A percentile compares a stretch with the other conserved stretches of the same genome.
Conservation (phyloP, 192 early-diverging fungal species). For the Borealophlyctis nickersoniae region DNA sequence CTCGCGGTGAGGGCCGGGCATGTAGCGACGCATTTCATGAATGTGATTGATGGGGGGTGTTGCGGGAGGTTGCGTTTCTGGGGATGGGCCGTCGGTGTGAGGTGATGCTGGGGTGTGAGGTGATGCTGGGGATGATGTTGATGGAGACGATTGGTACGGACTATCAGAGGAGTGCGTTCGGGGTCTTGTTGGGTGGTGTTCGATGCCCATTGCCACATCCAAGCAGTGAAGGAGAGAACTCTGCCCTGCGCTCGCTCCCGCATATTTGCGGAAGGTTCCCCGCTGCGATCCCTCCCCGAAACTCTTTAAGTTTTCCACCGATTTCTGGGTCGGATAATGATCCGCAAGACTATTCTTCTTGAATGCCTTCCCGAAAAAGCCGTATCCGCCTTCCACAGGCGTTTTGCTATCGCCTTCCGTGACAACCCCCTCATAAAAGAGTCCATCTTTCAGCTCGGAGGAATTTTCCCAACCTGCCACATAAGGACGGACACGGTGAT, state of each 20-base stretch:
- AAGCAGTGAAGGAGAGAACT: slow-evolving; percentile 87
- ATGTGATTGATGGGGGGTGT: slow-evolving; percentile 74
- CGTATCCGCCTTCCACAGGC: too few relatives aligned
- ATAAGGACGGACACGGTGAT: slow-evolving; percentile 87
- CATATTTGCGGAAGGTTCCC: slow-evolving; percentile 52
- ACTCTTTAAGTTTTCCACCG: slow-evolving; percentile 3
- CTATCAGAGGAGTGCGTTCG: slow-evolving; percentile 29
- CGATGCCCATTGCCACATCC: slow-evolving; percentile 83
- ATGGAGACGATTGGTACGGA: background rate
- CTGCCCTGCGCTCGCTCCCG: slow-evolving; percentile 93
- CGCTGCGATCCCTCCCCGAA: background rate
- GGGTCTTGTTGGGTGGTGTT: slow-evolving; percentile 74
- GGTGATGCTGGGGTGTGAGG: slow-evolving; percentile 7
- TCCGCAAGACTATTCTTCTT: too few relatives aligned
- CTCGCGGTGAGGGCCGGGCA: slow-evolving; percentile 81
- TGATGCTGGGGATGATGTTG: background rate
- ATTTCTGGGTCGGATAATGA: slow-evolving; percentile 6
- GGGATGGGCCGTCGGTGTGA: slow-evolving; percentile 15
- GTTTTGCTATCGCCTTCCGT: background rate
- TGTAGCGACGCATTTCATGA: slow-evolving; percentile 88
- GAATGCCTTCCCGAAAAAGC: too few relatives aligned
- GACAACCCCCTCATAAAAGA: slow-evolving; percentile 85
- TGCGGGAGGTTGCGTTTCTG: too few relatives aligned
- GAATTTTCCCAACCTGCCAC: slow-evolving; percentile 90
- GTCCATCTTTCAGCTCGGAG: slow-evolving; percentile 80